Conservation (phyloP, 1,284 basidiomycete species). For the Tilletia indica region DNA sequence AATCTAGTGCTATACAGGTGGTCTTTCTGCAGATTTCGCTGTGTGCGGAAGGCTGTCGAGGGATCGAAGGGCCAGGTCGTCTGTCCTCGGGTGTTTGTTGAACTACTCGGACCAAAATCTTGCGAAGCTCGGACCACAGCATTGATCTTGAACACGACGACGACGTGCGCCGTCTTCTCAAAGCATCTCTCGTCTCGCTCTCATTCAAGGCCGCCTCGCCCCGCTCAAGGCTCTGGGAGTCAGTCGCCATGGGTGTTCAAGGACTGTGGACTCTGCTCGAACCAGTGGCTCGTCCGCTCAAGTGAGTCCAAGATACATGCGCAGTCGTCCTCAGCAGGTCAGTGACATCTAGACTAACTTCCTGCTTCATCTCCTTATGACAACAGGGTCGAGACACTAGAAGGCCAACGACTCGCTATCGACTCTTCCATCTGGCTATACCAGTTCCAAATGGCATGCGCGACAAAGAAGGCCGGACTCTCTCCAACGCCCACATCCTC, state of each 20-base stretch:
- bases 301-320: conserved; percentile 27
- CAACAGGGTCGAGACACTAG: conserved; percentile 50
- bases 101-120: no score
- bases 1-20: no score
- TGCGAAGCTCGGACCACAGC: no score
- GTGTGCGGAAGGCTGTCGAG: no score
- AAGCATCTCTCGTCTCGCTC: no score
- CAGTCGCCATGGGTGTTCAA: conserved; percentile 49
- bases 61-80: no score
- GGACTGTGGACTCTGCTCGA: conserved; percentile 56
- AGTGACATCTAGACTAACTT: not conserved
- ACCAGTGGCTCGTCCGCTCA: conserved; percentile 55
- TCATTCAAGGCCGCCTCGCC: no score
- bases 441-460: conserved; percentile 77
- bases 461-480: conserved; percentile 85
- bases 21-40: no score
- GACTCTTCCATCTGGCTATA: conserved; percentile 99
- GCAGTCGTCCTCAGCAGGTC: not conserved
- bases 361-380: not conserved
- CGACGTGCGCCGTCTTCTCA: no score
- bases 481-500: conserved; percentile 91
- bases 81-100: no score
- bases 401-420: conserved; percentile 62
- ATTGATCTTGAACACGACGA: no score
- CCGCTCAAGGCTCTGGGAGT: no score